These are phyloP conservation scores for Ceriops decandra DNA, from an alignment of 345 rosid genomes.

Conservation along the genomic window DNA sequence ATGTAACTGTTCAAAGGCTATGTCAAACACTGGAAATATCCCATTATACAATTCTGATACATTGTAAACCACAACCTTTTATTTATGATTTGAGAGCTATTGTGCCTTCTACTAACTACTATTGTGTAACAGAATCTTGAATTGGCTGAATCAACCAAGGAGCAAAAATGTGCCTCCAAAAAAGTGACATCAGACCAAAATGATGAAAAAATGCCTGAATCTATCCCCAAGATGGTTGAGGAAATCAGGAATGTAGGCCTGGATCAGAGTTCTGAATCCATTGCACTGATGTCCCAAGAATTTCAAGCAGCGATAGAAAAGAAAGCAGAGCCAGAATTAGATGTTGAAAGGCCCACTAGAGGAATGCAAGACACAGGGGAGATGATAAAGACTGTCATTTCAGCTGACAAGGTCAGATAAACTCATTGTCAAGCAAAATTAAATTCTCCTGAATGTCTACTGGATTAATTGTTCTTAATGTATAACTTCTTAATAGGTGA, in stretches of 20 bases:
- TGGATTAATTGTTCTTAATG: not conserved
- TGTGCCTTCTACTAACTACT: slow-evolving; percentile 15
- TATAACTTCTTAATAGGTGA: slow-evolving; percentile 24
- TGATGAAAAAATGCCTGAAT: slow-evolving; percentile 12
- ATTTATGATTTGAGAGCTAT: slow-evolving; percentile 2
- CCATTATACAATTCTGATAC: not conserved
- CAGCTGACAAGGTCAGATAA: slow-evolving; percentile 39
- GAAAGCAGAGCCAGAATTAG: slow-evolving; percentile 16
- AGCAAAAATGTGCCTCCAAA: slow-evolving; percentile 17
- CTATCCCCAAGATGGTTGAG: slow-evolving; percentile 10
- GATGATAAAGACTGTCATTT: slow-evolving; percentile 23
- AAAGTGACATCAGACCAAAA: slow-evolving; percentile 19
- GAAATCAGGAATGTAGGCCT: slow-evolving; percentile 7
- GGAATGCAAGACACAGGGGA: slow-evolving; percentile 26
- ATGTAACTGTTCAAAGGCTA: slow-evolving; percentile 4
- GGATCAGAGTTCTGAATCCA: slow-evolving; percentile 13
- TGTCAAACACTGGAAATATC: not conserved
- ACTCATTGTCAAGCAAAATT: not conserved
- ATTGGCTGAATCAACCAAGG: slow-evolving; percentile 13
- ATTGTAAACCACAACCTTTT: not conserved
- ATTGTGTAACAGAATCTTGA: slow-evolving; percentile 27
- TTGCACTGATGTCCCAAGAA: slow-evolving; percentile 8
- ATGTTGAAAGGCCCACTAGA: slow-evolving; percentile 19
- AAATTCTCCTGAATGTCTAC: slow-evolving; percentile 12
- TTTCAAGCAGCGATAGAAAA: slow-evolving; percentile 19